phyloP scores from a whole-genome alignment of 495 filamentous ascomycete species.

The Hypomontagnella submonticulosa region DNA sequence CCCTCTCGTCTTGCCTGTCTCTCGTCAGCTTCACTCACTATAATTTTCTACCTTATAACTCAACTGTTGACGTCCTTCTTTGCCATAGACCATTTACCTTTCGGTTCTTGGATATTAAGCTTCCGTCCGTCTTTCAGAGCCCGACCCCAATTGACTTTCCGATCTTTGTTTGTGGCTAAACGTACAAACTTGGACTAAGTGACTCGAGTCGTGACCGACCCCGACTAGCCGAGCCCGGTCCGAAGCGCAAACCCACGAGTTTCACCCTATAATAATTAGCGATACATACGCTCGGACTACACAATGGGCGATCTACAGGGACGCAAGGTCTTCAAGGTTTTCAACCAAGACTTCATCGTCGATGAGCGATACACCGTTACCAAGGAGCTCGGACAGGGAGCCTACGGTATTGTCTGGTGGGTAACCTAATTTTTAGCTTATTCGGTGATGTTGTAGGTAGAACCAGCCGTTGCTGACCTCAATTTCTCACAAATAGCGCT shows the following conservation, averaged over 20 bases:
- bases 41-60: conserved; percentile 5
- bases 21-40: conserved; percentile 25
- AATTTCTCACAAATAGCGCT: conserved; percentile 66
- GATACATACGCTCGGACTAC: conserved; percentile 7
- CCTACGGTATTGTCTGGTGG: conserved; percentile 98
- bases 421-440: conserved; percentile 39
- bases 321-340: conserved; percentile 98
- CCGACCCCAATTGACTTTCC: neutral
- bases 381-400: conserved; percentile 97
- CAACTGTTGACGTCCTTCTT: conserved; percentile 11
- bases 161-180: conserved; percentile 13
- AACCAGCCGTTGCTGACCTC: conserved; percentile 28
- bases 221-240: neutral
- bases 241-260: conserved; percentile 10
- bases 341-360: conserved; percentile 99
- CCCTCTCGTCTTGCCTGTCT: conserved; percentile 1
- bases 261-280: conserved; percentile 2
- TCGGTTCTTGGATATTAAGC: neutral
- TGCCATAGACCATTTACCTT: conserved; percentile 23
- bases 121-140: neutral
- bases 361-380: conserved; percentile 98
- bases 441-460: neutral
- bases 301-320: conserved; percentile 81
- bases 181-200: conserved; percentile 4
- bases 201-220: conserved; percentile 17